Conservation (phyloP, 179 eudicot genomes). For the Spinacia oleracea region DNA sequence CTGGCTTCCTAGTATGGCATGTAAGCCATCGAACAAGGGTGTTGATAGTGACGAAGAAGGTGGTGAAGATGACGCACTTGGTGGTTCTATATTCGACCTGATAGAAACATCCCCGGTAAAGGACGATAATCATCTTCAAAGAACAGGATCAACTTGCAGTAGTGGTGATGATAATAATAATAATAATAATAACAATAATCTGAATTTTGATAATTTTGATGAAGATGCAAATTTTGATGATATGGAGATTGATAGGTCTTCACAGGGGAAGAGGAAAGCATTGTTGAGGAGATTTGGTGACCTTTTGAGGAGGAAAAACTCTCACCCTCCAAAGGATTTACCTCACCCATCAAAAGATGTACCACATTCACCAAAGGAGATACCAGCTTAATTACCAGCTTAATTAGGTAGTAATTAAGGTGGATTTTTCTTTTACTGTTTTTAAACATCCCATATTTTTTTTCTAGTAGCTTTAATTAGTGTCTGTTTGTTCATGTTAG, state of each 20-base stretch:
- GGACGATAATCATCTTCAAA: slow-evolving; percentile 34
- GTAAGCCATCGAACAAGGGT: slow-evolving; percentile 31
- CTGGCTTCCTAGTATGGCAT: slow-evolving; percentile 30
- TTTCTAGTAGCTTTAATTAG: neutral
- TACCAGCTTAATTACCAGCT: slow-evolving; percentile 28
- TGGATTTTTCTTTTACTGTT: neutral
- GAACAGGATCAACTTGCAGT: slow-evolving; percentile 32
- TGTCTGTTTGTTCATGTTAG: neutral
- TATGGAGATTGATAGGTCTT: slow-evolving; percentile 43
- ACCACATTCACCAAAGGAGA: slow-evolving; percentile 28
- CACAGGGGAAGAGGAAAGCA: slow-evolving; percentile 49
- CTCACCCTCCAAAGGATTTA: slow-evolving; percentile 27
- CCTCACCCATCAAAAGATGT: slow-evolving; percentile 31
- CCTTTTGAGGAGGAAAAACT: slow-evolving; percentile 46
- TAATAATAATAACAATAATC: too few relatives aligned
- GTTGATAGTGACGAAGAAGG: slow-evolving; percentile 51
- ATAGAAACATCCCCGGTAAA: slow-evolving; percentile 43
- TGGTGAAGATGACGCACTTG: slow-evolving; percentile 58
- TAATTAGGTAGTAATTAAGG: slow-evolving; percentile 9
- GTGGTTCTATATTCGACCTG: slow-evolving; percentile 79
- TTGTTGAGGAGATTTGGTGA: slow-evolving; percentile 58
- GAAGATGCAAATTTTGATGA: slow-evolving; percentile 42
- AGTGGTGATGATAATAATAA: too few relatives aligned
- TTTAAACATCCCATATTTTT: neutral
- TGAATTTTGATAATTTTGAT: slow-evolving; percentile 39